Base-by-base conservation (phyloP, 352 stramenopile species). In the Pythium apleroticum region DNA sequence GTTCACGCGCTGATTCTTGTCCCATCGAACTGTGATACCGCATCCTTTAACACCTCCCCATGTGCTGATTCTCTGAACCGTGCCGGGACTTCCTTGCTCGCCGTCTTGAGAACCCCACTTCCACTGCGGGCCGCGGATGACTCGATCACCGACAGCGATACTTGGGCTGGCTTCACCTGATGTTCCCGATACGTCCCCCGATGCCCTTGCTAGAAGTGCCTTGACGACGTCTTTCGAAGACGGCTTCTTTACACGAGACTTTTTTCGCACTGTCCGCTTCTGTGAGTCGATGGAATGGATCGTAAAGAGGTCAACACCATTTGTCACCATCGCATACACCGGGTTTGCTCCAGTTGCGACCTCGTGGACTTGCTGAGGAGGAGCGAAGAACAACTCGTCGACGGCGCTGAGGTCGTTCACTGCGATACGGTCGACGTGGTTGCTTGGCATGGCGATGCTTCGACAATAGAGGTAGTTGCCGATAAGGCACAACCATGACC, bases 41-140 rank as follows among this genome's bases (percentile, higher is more conserved):
- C 81, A 91, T 17, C 80, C 81, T 73, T 89, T 84, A 10, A 91
- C 74, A 19, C 81, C 81, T 63, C 84, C 84, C 84, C 84, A 93
- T 2, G 82, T 89, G 37, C 78, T 90, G 52, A 91, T 90, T 37
- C 83, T 76, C 50, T 91, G 82, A 17, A 93, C 84, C 5, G 80
- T 93, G n/a, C 84, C 84, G 6, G 69, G 59, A 22, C 71, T 77
- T 28, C 79, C 84, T 52, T 82, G 72, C 56, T 86, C 77, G 1
- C 84, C 84, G 64, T 93, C 84, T 74, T 93, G 84, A 35, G 86
- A 83, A 19, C 79, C 86, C 84, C 84, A 93, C 65, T 93, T 93
- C 84, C 84, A 93, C 45, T 91, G 78, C 46, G 84, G 84, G 0
- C 84, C 84, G 52, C 84, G 77, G 43, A 93, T 58, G 50, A 93